phyloP scores from a whole-genome alignment of 108 stramenopile species.

The Stephanodiscus minutulus region DNA sequence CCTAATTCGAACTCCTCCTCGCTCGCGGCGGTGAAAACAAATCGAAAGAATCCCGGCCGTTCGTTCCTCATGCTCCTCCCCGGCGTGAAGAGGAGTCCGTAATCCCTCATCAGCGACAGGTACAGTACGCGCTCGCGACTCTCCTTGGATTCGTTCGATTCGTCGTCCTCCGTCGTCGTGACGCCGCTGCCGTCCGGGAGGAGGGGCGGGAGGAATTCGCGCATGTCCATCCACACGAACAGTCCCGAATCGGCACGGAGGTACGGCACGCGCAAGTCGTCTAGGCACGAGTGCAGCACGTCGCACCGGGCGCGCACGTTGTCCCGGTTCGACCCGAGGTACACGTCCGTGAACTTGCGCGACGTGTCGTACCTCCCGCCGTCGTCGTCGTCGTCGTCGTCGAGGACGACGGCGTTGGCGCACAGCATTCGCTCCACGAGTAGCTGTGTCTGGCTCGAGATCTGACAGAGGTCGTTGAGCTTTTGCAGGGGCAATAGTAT shows the following conservation, averaged over 20 bases:
- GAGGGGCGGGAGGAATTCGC: conserved; percentile 60
- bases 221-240: conserved; percentile 87
- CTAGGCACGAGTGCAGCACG: conserved; percentile 49
- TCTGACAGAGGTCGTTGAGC: conserved; percentile 83
- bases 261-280: conserved; percentile 71
- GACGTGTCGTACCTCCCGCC: conserved; percentile 1
- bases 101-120: conserved; percentile 67
- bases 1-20: conserved; percentile 78
- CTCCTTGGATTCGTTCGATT: conserved; percentile 45
- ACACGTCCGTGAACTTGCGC: conserved; percentile 55
- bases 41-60: conserved; percentile 82
- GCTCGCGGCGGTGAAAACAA: conserved; percentile 84
- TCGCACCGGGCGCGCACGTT: conserved; percentile 64
- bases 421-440: conserved; percentile 69
- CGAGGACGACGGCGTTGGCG: conserved; percentile 16
- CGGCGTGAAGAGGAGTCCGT: conserved; percentile 85
- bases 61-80: conserved; percentile 84
- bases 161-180: conserved; percentile 9
- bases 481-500: conserved; percentile 78
- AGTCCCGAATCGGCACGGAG: conserved; percentile 71
- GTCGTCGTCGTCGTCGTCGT: background rate
- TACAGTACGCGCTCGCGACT: conserved; percentile 72
- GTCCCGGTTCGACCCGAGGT: conserved; percentile 55
- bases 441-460: conserved; percentile 80
- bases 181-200: conserved; percentile 28